Base-by-base conservation (phyloP, 352 stramenopile species). In the Globisporangium cederbergense region DNA sequence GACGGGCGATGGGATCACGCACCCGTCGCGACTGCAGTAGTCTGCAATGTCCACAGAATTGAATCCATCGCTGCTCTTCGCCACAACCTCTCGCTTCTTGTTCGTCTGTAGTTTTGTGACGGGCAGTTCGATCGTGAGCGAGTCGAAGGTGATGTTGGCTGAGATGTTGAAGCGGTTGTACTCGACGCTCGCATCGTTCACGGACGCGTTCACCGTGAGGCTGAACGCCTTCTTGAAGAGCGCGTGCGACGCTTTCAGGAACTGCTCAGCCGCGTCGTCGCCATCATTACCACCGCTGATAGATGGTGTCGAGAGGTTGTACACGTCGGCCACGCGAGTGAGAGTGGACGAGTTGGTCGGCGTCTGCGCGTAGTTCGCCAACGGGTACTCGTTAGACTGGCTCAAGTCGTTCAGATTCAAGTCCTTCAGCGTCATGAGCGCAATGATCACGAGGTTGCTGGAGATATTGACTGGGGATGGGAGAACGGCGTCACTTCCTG, bases 101-200 rank as follows among this genome's bases (percentile, higher is more conserved):
- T 47, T 43, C 20, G 43, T 25, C 14, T 6, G 18, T 30, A 36
- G n/a, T 14, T 49, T 57, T 5, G 16, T 13, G 20, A 57, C 5
- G 4, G 59, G 54, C 13, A 68, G 49, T 43, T 73, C 64, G 16
- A 77, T 34, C 9, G 71, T 73, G 38, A 77, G 1, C 2, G 65
- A 34, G 22, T 77, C 67, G 20, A 68, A 61, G 13, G 28, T 54
- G 11, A 75, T 50, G 13, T 42, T 61, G 18, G 60, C 49, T 7
- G 59, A 62, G 28, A 77, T 46, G 10, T 45, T 30, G 30, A 67
- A 22, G 32, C 42, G 64, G 4, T 42, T 38, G 32, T 68, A 69
- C 16, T 66, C 47, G 18, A 70, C 45, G 1, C 34, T 67, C 11
- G 32, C 45, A 22, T 45, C 32, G 2, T 14, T 20, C 18, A 58